phyloP scores from a whole-genome alignment of 352 stramenopile species.

The Globisporangium carolinianum region DNA sequence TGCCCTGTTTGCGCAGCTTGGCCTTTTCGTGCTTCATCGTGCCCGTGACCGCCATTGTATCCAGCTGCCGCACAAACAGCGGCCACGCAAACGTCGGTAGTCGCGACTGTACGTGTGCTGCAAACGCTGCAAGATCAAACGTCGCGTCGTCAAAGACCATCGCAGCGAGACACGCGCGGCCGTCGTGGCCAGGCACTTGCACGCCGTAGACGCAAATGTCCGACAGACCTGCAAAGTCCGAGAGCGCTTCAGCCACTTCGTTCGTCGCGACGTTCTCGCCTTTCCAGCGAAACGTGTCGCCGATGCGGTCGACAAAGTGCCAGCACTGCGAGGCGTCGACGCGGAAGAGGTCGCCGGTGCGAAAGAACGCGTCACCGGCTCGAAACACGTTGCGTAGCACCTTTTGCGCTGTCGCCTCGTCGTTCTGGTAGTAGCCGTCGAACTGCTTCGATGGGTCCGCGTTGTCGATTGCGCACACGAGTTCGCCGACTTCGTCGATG shows the following conservation, averaged over 20 bases:
- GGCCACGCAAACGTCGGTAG: conserved; percentile 73
- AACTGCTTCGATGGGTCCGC: conserved; percentile 63
- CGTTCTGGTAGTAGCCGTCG: conserved; percentile 84
- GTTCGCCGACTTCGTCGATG: conserved; percentile 59
- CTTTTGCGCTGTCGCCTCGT: conserved; percentile 79
- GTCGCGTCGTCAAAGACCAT: conserved; percentile 69
- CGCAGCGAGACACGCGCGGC: conserved; percentile 73
- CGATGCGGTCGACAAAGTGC: conserved; percentile 89
- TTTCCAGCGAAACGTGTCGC: conserved; percentile 93
- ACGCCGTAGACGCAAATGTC: conserved; percentile 80
- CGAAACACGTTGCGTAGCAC: conserved; percentile 75
- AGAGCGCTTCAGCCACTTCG: conserved; percentile 80
- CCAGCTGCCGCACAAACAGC: conserved; percentile 77
- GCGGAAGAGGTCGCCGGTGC: conserved; percentile 87
- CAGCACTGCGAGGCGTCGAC: conserved; percentile 67
- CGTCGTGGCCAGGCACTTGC: conserved; percentile 65
- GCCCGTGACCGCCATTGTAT: conserved; percentile 71
- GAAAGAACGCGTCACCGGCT: conserved; percentile 86
- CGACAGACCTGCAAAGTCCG: conserved; percentile 64
- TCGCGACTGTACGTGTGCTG: conserved; percentile 32
- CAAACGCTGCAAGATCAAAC: conserved; percentile 56
- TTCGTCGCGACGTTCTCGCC: conserved; percentile 91
- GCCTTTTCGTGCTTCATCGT: conserved; percentile 92
- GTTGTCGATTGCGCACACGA: conserved; percentile 54
- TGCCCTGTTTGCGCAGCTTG: conserved; percentile 76